A percentile compares a stretch with the other conserved stretches of the same genome.
Conservation (phyloP, 106 monocot species). For the Amphibolis antarctica region DNA sequence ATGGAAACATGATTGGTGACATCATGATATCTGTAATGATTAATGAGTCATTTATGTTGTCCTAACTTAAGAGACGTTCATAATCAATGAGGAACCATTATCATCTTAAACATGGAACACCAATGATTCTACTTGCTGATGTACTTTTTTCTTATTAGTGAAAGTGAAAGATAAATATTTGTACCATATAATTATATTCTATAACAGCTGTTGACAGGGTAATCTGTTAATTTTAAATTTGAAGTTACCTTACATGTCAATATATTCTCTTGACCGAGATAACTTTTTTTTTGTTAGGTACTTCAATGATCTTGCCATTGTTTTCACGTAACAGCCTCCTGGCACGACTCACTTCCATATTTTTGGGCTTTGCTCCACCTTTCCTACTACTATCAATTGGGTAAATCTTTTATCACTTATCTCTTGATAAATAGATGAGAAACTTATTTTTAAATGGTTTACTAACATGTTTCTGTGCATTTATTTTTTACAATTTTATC, state of each 20-base stretch:
- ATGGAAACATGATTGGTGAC: too few relatives aligned
- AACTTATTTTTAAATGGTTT: not conserved
- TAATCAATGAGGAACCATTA: too few relatives aligned
- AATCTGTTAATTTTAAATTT: too few relatives aligned
- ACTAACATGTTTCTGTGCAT: not conserved
- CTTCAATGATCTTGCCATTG: constrained; percentile 68
- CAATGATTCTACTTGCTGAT: too few relatives aligned
- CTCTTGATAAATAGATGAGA: not conserved
- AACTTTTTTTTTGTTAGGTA: constrained; percentile 31
- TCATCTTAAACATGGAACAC: too few relatives aligned
- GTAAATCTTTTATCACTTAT: constrained; percentile 18
- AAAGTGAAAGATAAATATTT: too few relatives aligned
- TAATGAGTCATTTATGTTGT: not conserved
- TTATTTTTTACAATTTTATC: constrained; percentile 1
- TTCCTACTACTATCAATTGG: constrained; percentile 84
- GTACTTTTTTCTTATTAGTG: too few relatives aligned
- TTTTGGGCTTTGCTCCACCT: constrained; percentile 82
- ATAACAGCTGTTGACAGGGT: too few relatives aligned
- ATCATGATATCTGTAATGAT: too few relatives aligned
- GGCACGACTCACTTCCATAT: constrained; percentile 73
- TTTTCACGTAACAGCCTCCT: constrained; percentile 57
- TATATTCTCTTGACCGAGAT: not conserved
- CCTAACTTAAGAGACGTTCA: too few relatives aligned
- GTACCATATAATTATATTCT: too few relatives aligned
- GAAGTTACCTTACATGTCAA: too few relatives aligned